Evolutionary conservation across 139 green algal species (phyloP), one percentile per base, ranked within the genome.

Genomic region (Chlorella vulgaris): DNA sequence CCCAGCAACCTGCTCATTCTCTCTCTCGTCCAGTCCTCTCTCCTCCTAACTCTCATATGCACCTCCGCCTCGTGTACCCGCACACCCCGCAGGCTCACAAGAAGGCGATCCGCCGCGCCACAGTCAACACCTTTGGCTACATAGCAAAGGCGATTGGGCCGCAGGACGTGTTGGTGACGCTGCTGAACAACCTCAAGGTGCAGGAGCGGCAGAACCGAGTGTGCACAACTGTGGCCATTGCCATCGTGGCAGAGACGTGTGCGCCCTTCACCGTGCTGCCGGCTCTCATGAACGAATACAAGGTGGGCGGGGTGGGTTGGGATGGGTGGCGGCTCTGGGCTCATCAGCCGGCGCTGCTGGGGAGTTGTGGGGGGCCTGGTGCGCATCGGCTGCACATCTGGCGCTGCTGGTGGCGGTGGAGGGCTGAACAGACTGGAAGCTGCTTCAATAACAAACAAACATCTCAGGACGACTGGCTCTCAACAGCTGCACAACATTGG

Each of bases 121-220:
- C 97, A 0, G 97, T 99, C 86, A 99, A 99, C 91, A 99, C 97
- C 1, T 99, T 99, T 91, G 97, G 97, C 60, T 99, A 99, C 91
- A 99, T 99, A 80, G 97, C 97, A 70, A 98, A 98, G 90, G 97
- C 97, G 51, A 98, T 99, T 63, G 97, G 95, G 8, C 91, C 97
- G 47, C 40, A 98, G 89, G 97, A 99, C 78, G 97, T 99, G 83
- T 90, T 99, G 81, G 96, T 97, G 22, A 99, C 97, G 60, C 90
- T 99, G 82, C 90, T 99, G 47, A 99, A 99, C 91, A 99, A 99
- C 87, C 89, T 99, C 24, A 99, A 99, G 92, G 97, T 99, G 74
- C 96, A 99, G 91, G 97, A 99, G 91, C 91, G 97, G 19, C 96
- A 99, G 89, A 99, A 98, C 86, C 91, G 97, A 35, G 97, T 99